Conservation (phyloP, 2,329 filamentous ascomycete species). For the Mycosphaerella sp. region DNA sequence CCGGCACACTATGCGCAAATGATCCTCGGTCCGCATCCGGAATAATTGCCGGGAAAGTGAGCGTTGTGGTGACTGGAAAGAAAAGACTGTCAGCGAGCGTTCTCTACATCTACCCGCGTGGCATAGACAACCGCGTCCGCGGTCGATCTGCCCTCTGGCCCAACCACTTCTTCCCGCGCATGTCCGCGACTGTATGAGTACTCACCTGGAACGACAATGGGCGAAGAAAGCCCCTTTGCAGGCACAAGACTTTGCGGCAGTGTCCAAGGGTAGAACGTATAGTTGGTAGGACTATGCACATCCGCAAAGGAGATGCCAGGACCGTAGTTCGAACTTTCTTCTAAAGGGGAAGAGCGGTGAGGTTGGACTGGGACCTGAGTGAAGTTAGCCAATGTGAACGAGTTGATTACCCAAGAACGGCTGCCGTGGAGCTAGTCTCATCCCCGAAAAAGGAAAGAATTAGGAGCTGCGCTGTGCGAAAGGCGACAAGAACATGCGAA, state of each 20-base stretch:
- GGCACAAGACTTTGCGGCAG: conserved; percentile 70
- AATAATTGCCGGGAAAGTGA: conserved; percentile 54
- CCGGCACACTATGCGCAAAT: conserved; percentile 46
- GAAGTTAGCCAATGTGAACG: too few species aligned
- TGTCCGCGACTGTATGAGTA: not conserved
- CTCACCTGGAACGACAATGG: conserved; percentile 54
- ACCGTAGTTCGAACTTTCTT: conserved; percentile 43
- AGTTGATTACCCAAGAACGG: too few species aligned
- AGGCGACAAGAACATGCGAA: too few species aligned
- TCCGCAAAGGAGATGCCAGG: conserved; percentile 52
- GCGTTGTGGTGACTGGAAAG: conserved; percentile 56
- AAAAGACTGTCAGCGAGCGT: not conserved
- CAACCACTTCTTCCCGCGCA: too few species aligned
- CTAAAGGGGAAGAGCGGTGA: conserved; percentile 39
- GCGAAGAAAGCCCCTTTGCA: conserved; percentile 66
- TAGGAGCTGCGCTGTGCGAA: too few species aligned
- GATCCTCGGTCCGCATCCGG: conserved; percentile 16
- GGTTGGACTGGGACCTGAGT: conserved; percentile 46
- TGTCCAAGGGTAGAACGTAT: conserved; percentile 91
- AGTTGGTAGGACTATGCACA: conserved; percentile 60
- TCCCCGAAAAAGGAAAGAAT: too few species aligned
- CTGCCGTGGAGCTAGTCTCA: too few species aligned
- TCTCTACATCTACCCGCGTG: not conserved
- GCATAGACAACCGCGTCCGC: too few species aligned
- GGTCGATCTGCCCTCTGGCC: too few species aligned